A percentile compares a stretch with the other conserved stretches of the same genome.
Conservation (phyloP, 1,284 basidiomycete genomes). For the Ceratobasidium sp. region DNA sequence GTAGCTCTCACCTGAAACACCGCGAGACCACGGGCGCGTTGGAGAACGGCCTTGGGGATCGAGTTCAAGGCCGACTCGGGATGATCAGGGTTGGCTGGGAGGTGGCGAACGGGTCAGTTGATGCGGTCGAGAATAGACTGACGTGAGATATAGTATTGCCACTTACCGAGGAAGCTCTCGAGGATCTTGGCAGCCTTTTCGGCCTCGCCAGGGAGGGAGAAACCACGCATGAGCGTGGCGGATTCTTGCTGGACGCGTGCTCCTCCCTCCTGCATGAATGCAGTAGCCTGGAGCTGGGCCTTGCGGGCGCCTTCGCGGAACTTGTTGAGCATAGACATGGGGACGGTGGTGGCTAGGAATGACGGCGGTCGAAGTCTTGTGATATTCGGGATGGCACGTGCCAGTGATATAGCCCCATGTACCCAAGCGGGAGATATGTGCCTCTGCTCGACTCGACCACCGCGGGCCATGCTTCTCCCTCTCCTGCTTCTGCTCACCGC, state of each 20-base stretch:
- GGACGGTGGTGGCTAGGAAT: constrained; percentile 35
- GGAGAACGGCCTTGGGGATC: constrained; percentile 93
- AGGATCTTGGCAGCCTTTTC: constrained; percentile 93
- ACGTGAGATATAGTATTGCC: background rate
- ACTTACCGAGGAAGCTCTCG: constrained; percentile 84
- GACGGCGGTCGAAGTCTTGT: constrained; percentile 12
- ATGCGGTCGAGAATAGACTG: constrained; percentile 4
- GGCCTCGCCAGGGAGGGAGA: constrained; percentile 85
- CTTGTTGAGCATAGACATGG: constrained; percentile 74
- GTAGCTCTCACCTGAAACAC: constrained; percentile 86
- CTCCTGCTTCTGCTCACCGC: constrained; percentile 3
- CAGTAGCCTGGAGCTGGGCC: constrained; percentile 78
- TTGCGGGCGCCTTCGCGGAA: constrained; percentile 81
- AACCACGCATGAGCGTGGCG: constrained; percentile 79
- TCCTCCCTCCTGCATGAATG: constrained; percentile 71
- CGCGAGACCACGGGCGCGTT: constrained; percentile 91
- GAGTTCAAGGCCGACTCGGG: constrained; percentile 93
- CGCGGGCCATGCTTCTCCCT: constrained; percentile 17
- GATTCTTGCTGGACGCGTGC: constrained; percentile 73
- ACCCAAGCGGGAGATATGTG: constrained; percentile 24
- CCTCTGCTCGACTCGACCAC: constrained; percentile 16
- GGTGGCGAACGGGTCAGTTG: constrained; percentile 24
- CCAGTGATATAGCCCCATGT: constrained; percentile 7
- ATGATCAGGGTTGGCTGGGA: constrained; percentile 82
- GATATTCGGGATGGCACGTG: constrained; percentile 24